Evolutionary conservation across 2,329 filamentous ascomycete genomes (phyloP).

Genomic region (Elsinoe fawcettii): DNA sequence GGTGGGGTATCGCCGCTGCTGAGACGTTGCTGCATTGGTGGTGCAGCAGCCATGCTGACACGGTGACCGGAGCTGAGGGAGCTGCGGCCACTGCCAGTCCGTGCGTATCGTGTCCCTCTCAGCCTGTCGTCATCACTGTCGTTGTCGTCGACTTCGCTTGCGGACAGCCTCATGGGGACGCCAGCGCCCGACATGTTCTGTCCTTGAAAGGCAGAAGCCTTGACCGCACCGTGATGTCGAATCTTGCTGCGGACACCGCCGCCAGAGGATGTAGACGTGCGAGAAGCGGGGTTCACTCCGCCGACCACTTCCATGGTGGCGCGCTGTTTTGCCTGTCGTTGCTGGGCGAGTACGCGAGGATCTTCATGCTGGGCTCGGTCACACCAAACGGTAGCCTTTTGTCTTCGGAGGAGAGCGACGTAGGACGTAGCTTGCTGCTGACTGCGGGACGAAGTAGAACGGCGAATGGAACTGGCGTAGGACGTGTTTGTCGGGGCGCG

Average conservation of each 20-base stretch:
- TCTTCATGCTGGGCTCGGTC: constrained; percentile 91
- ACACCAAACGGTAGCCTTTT: constrained; percentile 98
- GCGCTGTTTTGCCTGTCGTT: constrained; percentile 77
- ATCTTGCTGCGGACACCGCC: constrained; percentile 71
- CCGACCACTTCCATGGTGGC: constrained; percentile 78
- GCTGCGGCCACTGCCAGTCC: constrained; percentile 67
- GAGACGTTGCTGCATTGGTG: constrained; percentile 30
- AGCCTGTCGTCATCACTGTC: constrained; percentile 65
- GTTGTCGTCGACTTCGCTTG: constrained; percentile 88
- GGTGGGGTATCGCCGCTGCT: constrained; percentile 47
- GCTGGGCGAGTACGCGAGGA: constrained; percentile 70
- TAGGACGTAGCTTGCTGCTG: constrained; percentile 59
- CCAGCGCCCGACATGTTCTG: constrained; percentile 63
- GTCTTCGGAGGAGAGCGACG: constrained; percentile 89
- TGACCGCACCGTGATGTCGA: constrained; percentile 74
- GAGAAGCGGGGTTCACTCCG: constrained; percentile 35
- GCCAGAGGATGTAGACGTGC: constrained; percentile 29
- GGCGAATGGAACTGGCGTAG: constrained; percentile 44
- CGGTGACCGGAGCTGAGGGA: constrained; percentile 42
- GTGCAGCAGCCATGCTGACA: constrained; percentile 32
- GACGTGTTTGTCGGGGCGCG: constrained; percentile 42
- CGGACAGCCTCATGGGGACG: constrained; percentile 83
- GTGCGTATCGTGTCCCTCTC: constrained; percentile 44
- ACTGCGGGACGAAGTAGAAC: constrained; percentile 69
- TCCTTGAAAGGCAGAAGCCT: constrained; percentile 59